These are phyloP conservation scores for Casuarina equisetifolia DNA, from an alignment of 306 rosid genomes.

Conservation along the genomic window DNA sequence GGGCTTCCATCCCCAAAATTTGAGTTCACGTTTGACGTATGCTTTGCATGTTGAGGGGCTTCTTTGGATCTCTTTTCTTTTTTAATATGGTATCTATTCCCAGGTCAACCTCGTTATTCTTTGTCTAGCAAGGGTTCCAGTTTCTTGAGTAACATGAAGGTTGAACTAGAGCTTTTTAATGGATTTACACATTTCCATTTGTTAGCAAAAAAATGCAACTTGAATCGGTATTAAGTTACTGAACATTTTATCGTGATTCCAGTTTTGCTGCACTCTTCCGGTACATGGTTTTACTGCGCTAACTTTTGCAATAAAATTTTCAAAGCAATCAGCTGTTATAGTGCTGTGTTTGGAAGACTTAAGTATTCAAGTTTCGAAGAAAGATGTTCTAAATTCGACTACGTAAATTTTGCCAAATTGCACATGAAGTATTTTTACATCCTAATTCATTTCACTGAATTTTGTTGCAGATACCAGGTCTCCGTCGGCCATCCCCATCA, in stretches of 20 bases:
- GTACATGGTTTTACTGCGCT: not conserved
- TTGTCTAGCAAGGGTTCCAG: not conserved
- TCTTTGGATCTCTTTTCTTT: not conserved
- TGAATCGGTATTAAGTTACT: not conserved
- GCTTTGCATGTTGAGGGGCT: not conserved
- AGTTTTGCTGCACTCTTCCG: not conserved
- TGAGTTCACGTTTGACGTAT: not conserved
- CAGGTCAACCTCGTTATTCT: not conserved
- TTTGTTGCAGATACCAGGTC: slow-evolving; percentile 72
- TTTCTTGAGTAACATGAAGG: not conserved
- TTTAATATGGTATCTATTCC: not conserved
- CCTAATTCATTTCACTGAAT: slow-evolving; percentile 7
- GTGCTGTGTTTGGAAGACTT: not conserved
- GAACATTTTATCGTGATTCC: not conserved
- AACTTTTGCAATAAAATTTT: not conserved
- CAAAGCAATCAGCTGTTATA: too few relatives aligned
- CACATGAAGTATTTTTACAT: not conserved
- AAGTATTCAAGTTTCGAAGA: not conserved
- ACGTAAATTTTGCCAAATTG: not conserved
- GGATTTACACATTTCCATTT: not conserved
- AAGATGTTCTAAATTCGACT: not conserved
- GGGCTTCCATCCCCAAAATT: not conserved
- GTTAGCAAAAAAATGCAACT: not conserved
- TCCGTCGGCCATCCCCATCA: slow-evolving; percentile 47
- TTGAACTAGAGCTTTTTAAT: not conserved